Evolutionary conservation across 225 moss, liverwort and hornwort genomes (phyloP).

Genomic region (Antitrichia curtipendula): DNA sequence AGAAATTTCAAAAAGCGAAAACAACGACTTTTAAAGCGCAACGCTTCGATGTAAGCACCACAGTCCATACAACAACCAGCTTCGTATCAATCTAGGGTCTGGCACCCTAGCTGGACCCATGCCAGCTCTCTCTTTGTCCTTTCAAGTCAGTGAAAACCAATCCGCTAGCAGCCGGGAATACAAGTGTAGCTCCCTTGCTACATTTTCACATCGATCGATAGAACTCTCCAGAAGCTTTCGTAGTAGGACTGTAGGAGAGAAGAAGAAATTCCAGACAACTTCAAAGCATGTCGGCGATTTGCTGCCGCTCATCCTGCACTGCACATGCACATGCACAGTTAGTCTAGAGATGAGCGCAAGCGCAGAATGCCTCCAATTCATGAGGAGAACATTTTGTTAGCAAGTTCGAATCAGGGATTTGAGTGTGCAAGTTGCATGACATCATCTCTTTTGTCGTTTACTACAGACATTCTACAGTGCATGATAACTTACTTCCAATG

Average conservation of each 20-base stretch:
- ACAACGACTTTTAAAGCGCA: background rate
- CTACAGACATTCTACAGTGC: background rate
- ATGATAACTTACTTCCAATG: too few relatives aligned
- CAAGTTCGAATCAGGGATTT: background rate
- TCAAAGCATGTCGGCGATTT: background rate
- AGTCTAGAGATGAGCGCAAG: background rate
- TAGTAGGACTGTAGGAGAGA: too few relatives aligned
- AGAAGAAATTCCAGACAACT: background rate
- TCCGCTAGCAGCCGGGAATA: background rate
- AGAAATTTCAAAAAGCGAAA: background rate
- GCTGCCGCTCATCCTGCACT: too few relatives aligned
- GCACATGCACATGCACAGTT: too few relatives aligned
- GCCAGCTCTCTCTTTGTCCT: background rate
- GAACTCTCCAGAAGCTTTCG: background rate
- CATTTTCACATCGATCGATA: background rate
- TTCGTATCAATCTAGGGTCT: background rate
- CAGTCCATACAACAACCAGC: background rate
- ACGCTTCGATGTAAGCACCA: background rate
- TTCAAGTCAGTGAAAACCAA: background rate
- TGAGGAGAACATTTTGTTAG: background rate
- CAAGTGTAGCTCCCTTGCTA: background rate
- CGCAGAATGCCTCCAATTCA: background rate
- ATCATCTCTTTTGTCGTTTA: background rate
- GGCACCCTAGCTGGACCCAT: background rate
- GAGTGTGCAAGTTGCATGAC: background rate